Evolutionary conservation across 73 alveolate species (phyloP).

Genomic region (Stentor roeselii): DNA sequence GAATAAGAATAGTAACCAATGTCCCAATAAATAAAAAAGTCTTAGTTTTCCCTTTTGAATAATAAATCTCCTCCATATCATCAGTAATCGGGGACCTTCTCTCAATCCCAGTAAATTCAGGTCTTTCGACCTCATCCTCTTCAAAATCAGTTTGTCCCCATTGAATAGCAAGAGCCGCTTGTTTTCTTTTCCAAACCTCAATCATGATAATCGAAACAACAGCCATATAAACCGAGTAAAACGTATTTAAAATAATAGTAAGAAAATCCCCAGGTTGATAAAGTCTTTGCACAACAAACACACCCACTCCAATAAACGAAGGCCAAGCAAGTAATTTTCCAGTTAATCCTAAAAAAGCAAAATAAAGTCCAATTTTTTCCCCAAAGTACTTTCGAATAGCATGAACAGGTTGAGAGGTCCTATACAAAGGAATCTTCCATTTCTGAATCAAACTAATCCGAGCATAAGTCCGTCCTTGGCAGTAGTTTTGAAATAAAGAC

Average conservation of each 20-base stretch:
- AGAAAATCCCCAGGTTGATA: not conserved
- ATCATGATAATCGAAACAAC: constrained; percentile 24
- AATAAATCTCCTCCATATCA: constrained; percentile 31
- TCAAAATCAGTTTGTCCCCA: constrained; percentile 52
- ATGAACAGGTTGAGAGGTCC: not conserved
- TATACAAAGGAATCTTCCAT: not conserved
- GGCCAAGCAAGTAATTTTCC: not conserved
- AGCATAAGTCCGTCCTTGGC: not conserved
- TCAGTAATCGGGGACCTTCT: constrained; percentile 45
- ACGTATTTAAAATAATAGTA: constrained; percentile 6
- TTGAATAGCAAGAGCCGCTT: constrained; percentile 15
- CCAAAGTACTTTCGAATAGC: constrained; percentile 25
- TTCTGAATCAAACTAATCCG: not conserved
- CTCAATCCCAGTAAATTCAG: constrained; percentile 19
- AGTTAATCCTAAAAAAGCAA: not conserved
- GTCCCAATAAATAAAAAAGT: not conserved
- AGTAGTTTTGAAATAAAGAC: not conserved
- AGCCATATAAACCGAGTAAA: constrained; percentile 26
- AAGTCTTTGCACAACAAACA: not conserved
- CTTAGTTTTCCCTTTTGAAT: constrained; percentile 1
- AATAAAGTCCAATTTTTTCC: constrained; percentile 29
- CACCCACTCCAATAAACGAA: constrained; percentile 22
- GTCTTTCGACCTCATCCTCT: constrained; percentile 41
- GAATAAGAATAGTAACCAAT: not conserved
- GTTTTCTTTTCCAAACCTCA: constrained; percentile 35